Evolutionary conservation across 495 filamentous ascomycete genomes (phyloP).

Genomic region (Chaetomium tenue): DNA sequence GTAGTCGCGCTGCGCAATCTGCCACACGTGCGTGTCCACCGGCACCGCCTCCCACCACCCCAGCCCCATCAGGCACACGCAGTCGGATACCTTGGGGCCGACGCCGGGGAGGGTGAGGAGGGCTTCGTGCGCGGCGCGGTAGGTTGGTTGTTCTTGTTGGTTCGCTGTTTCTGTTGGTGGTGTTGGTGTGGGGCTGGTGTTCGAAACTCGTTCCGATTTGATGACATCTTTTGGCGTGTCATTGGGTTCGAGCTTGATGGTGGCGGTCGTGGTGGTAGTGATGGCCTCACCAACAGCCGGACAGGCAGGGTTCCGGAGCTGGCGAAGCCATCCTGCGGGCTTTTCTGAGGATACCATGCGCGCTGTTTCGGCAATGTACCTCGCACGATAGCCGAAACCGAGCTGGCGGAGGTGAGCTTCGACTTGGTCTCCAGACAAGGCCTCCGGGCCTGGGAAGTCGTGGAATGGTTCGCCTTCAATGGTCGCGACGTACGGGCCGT

Average conservation of each 20-base stretch:
- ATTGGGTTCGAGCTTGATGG: background rate
- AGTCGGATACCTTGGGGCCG: constrained; percentile 95
- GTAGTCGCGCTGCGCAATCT: constrained; percentile 95
- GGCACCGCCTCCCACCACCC: constrained; percentile 96
- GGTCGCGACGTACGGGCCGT: constrained; percentile 72
- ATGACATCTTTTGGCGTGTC: background rate
- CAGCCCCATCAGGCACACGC: constrained; percentile 92
- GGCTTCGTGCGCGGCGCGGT: constrained; percentile 77
- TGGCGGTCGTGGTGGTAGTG: background rate
- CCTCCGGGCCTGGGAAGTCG: constrained; percentile 78
- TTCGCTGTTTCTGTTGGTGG: background rate
- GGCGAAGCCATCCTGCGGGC: constrained; percentile 71
- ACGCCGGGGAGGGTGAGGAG: constrained; percentile 79
- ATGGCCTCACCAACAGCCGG: constrained; percentile 49
- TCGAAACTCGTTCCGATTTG: background rate
- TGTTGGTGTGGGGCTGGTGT: background rate
- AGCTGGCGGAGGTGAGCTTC: constrained; percentile 75
- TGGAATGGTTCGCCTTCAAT: constrained; percentile 71
- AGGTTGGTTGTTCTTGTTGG: constrained; percentile 38
- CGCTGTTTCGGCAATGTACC: constrained; percentile 85
- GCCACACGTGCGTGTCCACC: constrained; percentile 98
- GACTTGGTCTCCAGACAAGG: constrained; percentile 64
- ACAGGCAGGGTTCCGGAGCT: constrained; percentile 71
- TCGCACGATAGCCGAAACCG: constrained; percentile 93
- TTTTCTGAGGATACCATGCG: constrained; percentile 64